Base-by-base conservation (phyloP, 192 early-diverging fungal genomes). In the Kickxella alabastrina region DNA sequence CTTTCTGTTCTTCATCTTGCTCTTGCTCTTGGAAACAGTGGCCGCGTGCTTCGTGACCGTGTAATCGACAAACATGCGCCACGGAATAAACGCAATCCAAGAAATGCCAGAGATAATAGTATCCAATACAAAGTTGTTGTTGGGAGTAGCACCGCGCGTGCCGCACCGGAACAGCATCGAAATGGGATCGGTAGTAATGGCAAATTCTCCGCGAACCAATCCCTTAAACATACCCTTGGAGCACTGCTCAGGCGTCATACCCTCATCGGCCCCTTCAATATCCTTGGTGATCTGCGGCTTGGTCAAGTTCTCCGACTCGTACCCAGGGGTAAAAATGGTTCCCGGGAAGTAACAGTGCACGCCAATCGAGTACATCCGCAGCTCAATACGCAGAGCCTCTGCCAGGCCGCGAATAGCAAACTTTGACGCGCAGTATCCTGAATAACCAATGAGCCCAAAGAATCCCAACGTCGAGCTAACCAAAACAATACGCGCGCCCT, bases 291-390 rank as follows among this genome's bases (percentile, higher is more conserved):
- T 54, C 38, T 82, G 38, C 22, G 85, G 87, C 62, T 89, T 89
- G 3, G 82, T 87, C 66, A 79, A 43, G 51, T 87, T 89, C 83
- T 90, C 88, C 0, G 44, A 52, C 37, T 84, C 83, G 46, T 77
- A 88, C 10, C 88, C 88, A 32, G 85, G 85, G 2, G 84, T 80
- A 24, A 79, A 70, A 39, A 90, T 88, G 1, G 76, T 82, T 12
- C 85, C 88, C 0, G 88, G 84, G 45, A 82, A 87, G 49, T 83
- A 90, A 54, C 85, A 83, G 41, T 88, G 85, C 10, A 83, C 76
- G 23, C 56, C 52, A 56, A 90, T 88, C 4, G 49, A 68, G 54
- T 90, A 83, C 26, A 78, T 64, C 37, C 68, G 59, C 27, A 87
- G 59, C 55, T 90, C 88, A 35, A 80, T 76, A 2, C 86, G 77